A percentile compares a stretch with the other conserved stretches of the same genome.
Conservation (phyloP, 208 protist species). For the Polymyxa betae region DNA sequence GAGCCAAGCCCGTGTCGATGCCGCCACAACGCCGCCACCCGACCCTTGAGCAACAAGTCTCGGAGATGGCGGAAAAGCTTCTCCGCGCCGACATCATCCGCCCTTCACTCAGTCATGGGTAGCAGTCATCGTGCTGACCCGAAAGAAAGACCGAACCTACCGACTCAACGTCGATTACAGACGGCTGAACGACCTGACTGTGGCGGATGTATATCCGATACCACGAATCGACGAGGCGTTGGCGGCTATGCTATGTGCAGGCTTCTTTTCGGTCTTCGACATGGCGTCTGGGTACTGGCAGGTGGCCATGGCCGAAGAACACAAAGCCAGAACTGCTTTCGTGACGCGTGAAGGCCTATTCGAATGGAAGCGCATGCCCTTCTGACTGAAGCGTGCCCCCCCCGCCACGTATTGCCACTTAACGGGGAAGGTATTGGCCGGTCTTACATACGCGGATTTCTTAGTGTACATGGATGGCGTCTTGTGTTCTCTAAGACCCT, state of each 20-base stretch:
- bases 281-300: conserved; percentile 40
- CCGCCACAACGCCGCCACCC: neutral
- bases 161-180: neutral
- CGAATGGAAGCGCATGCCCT: conserved; percentile 56
- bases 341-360: conserved; percentile 46
- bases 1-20: neutral
- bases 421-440: conserved; percentile 36
- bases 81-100: neutral
- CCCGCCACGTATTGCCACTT: conserved; percentile 40
- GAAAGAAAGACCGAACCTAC: neutral
- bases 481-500: neutral
- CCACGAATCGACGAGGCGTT: conserved; percentile 44
- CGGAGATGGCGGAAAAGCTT: neutral
- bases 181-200: neutral
- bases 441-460: conserved; percentile 27
- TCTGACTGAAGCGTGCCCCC: conserved; percentile 5
- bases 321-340: conserved; percentile 50
- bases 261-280: conserved; percentile 48
- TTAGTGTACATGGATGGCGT: conserved; percentile 11
- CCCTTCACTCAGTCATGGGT: neutral
- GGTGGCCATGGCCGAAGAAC: conserved; percentile 54
- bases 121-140: neutral
- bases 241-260: neutral
- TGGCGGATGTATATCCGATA: conserved; percentile 16
- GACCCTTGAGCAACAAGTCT: neutral